Percentiles rank a stretch among this genome's conserved stretches.
Conservation (phyloP, 176 grass and related monocot species). For the Echinochloa phyllopogon region DNA sequence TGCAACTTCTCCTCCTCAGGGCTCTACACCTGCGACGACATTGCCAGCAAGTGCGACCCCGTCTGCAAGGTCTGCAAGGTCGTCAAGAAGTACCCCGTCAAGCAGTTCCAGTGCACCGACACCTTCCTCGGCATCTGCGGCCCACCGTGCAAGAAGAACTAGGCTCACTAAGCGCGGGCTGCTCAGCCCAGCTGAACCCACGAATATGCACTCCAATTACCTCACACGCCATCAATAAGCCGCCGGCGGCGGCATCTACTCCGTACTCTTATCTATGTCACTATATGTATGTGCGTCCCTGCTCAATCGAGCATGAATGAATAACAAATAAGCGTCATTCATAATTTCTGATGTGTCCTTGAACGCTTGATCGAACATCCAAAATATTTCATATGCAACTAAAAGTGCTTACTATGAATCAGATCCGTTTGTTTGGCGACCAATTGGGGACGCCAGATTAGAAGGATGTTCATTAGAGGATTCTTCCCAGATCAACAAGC, state of each 20-base stretch:
- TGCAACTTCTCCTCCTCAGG: slow-evolving; percentile 35
- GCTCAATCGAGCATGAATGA: slow-evolving; percentile 13
- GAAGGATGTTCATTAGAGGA: neutral
- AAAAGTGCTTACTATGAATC: neutral
- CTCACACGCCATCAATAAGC: neutral
- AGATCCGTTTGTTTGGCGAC: neutral
- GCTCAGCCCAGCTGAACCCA: neutral
- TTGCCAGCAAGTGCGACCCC: slow-evolving; percentile 33
- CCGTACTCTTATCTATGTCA: neutral
- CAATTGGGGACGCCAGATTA: neutral
- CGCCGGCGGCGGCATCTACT: no score
- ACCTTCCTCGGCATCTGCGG: slow-evolving; percentile 41
- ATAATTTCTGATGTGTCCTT: neutral
- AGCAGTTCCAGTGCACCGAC: slow-evolving; percentile 39
- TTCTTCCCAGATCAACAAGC: neutral
- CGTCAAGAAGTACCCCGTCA: neutral
- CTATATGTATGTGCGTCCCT: neutral
- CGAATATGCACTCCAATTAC: neutral
- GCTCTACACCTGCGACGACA: slow-evolving; percentile 37
- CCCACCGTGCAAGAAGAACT: slow-evolving; percentile 13
- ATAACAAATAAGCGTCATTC: neutral
- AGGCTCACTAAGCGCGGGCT: no score
- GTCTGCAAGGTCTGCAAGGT: slow-evolving; percentile 19
- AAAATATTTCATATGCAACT: neutral
- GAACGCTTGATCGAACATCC: neutral